These are phyloP conservation scores for Mucor saturninus DNA, from an alignment of 371 early-diverging fungal genomes.

Conservation along the genomic window DNA sequence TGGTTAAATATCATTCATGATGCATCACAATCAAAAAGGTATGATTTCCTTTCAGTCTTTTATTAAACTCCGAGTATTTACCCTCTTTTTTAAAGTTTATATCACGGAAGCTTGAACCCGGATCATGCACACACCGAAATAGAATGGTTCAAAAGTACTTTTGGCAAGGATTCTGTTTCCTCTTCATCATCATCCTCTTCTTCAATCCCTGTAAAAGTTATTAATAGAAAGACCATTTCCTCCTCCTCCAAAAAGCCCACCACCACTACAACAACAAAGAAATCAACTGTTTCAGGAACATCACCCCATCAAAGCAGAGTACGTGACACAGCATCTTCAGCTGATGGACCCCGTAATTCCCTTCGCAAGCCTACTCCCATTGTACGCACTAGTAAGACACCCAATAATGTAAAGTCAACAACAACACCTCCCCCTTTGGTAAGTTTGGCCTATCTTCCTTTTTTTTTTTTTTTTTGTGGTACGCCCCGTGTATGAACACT, in stretches of 20 bases:
- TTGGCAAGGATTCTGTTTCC: not conserved
- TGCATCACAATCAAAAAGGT: slow-evolving; percentile 14
- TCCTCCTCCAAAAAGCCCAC: not conserved
- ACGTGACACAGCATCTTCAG: slow-evolving; percentile 9
- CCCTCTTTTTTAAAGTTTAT: not conserved
- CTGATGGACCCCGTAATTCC: slow-evolving; percentile 2
- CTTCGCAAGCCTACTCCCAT: not conserved
- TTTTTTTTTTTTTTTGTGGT: not conserved
- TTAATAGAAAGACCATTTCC: not conserved
- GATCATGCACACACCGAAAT: slow-evolving; percentile 17
- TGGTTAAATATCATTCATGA: slow-evolving; percentile 27
- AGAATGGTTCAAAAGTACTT: slow-evolving; percentile 10
- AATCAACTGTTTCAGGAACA: slow-evolving; percentile 9
- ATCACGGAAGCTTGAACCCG: slow-evolving; percentile 12
- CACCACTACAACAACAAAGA: slow-evolving; percentile 1
- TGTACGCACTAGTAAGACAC: slow-evolving; percentile 3
- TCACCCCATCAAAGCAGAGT: slow-evolving; percentile 12
- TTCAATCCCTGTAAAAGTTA: slow-evolving; percentile 8
- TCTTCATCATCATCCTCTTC: slow-evolving; percentile 3
- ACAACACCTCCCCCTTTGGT: not conserved
- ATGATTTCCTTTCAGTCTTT: not conserved
- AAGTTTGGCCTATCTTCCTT: not conserved
- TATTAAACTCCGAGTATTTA: not conserved
- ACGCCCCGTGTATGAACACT: too few species aligned
- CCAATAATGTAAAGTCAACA: not conserved